These are phyloP conservation scores for Auricularia sp. DNA, from an alignment of 768 basidiomycete species.

Conservation along the genomic window DNA sequence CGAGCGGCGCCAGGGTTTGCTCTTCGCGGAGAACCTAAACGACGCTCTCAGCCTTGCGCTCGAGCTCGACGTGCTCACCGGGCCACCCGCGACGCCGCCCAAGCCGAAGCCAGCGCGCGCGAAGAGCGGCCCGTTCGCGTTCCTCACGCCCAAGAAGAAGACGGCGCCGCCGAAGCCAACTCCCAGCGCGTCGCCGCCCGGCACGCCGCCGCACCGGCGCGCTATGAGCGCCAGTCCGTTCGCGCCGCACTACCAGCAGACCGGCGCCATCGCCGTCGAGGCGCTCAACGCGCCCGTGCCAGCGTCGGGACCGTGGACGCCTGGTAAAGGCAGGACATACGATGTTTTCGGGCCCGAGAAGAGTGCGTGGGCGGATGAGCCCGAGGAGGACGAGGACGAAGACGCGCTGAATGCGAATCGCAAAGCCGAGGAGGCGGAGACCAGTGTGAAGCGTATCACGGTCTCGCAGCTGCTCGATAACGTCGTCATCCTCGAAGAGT, in stretches of 20 bases:
- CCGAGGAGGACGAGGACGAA: conserved; percentile 15
- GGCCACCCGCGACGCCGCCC: not conserved
- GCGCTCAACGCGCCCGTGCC: conserved; percentile 57
- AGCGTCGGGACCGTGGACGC: conserved; percentile 53
- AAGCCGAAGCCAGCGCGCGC: not conserved
- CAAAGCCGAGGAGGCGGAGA: conserved; percentile 16
- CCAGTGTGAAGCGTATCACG: conserved; percentile 37
- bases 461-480: conserved; percentile 85
- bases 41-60: conserved; percentile 75
- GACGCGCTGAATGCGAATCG: conserved; percentile 18
- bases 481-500: conserved; percentile 89
- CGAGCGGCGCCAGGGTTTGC: conserved; percentile 78
- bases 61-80: conserved; percentile 34
- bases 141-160: conserved; percentile 68
- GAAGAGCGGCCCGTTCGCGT: conserved; percentile 50
- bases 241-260: conserved; percentile 73
- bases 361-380: conserved; percentile 8
- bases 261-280: conserved; percentile 59
- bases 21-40: conserved; percentile 86
- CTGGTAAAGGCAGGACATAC: conserved; percentile 40
- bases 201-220: conserved; percentile 37
- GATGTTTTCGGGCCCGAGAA: conserved; percentile 54
- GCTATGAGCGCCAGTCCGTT: conserved; percentile 64
- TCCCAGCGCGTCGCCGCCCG: conserved; percentile 29
- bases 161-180: conserved; percentile 22